phyloP scores from a whole-genome alignment of 2,329 filamentous ascomycete genomes.

The Cytospora piceicola region DNA sequence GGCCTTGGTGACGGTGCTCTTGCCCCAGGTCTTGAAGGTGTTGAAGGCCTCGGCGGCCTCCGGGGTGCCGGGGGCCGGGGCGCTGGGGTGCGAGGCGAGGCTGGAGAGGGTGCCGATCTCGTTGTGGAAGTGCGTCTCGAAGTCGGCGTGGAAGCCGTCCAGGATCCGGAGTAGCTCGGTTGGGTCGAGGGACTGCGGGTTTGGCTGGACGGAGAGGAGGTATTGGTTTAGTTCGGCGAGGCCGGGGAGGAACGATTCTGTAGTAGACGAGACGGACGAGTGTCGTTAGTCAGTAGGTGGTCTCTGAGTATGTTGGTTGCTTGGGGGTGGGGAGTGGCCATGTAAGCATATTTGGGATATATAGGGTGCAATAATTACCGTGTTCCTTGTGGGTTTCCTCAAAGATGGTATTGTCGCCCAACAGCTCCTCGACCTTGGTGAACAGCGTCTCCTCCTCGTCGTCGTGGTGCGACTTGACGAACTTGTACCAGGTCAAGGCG shows the following conservation, averaged over 20 bases:
- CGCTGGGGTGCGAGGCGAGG: slow-evolving; percentile 54
- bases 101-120: slow-evolving; percentile 57
- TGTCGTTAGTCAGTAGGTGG: slow-evolving; percentile 3
- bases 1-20: slow-evolving; percentile 65
- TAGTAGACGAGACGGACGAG: background rate
- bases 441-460: slow-evolving; percentile 63
- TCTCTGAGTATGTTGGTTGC: background rate
- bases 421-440: slow-evolving; percentile 55
- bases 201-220: slow-evolving; percentile 46
- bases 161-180: slow-evolving; percentile 53
- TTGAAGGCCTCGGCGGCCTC: slow-evolving; percentile 50
- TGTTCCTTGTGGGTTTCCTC: slow-evolving; percentile 59
- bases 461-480: slow-evolving; percentile 63
- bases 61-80: slow-evolving; percentile 51
- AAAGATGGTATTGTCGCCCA: slow-evolving; percentile 56
- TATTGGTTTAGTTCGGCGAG: slow-evolving; percentile 58
- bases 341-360: too few relatives aligned
- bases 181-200: slow-evolving; percentile 49
- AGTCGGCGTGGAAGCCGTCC: slow-evolving; percentile 53
- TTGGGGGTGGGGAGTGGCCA: background rate
- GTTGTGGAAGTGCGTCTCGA: slow-evolving; percentile 59
- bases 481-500: slow-evolving; percentile 60
- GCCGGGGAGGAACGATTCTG: slow-evolving; percentile 55
- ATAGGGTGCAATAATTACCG: slow-evolving; percentile 41
- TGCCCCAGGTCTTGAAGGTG: slow-evolving; percentile 64